These are phyloP conservation scores for Agrocybe pediades DNA, from an alignment of 768 basidiomycete genomes.

Conservation along the genomic window DNA sequence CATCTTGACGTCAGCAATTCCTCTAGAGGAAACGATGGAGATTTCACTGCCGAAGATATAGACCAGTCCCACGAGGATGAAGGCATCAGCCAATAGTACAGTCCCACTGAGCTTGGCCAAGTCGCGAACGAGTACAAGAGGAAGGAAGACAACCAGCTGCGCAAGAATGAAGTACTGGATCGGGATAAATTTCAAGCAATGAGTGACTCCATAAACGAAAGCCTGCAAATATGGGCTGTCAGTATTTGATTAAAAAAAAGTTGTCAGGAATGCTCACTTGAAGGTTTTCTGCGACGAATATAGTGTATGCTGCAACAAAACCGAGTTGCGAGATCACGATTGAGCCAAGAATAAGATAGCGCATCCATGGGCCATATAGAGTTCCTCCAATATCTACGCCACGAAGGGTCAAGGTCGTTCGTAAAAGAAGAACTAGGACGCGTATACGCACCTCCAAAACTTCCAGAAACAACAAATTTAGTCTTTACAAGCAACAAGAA, in stretches of 20 bases:
- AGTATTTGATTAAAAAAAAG: background rate
- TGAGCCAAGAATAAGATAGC: conserved; percentile 82
- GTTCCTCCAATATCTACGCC: conserved; percentile 85
- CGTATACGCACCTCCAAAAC: conserved; percentile 77
- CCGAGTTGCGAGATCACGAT: conserved; percentile 90
- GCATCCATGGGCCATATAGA: conserved; percentile 93
- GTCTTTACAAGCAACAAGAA: conserved; percentile 90
- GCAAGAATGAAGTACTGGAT: conserved; percentile 82
- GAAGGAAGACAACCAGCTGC: conserved; percentile 86
- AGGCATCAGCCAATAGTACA: conserved; percentile 90
- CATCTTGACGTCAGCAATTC: conserved; percentile 76
- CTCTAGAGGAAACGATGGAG: conserved; percentile 60
- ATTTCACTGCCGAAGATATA: conserved; percentile 92
- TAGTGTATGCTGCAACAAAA: conserved; percentile 89
- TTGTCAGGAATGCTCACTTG: conserved; percentile 36
- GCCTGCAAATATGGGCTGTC: conserved; percentile 46
- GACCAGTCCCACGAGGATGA: conserved; percentile 86
- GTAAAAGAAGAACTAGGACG: background rate
- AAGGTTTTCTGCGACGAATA: conserved; percentile 93
- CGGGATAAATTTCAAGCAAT: conserved; percentile 68
- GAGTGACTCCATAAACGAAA: conserved; percentile 78
- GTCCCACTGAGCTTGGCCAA: conserved; percentile 93
- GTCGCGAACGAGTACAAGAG: conserved; percentile 87
- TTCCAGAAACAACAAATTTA: conserved; percentile 87
- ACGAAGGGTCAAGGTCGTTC: background rate